Base-by-base conservation (phyloP, 352 stramenopile genomes). In the Globisporangium polare region DNA sequence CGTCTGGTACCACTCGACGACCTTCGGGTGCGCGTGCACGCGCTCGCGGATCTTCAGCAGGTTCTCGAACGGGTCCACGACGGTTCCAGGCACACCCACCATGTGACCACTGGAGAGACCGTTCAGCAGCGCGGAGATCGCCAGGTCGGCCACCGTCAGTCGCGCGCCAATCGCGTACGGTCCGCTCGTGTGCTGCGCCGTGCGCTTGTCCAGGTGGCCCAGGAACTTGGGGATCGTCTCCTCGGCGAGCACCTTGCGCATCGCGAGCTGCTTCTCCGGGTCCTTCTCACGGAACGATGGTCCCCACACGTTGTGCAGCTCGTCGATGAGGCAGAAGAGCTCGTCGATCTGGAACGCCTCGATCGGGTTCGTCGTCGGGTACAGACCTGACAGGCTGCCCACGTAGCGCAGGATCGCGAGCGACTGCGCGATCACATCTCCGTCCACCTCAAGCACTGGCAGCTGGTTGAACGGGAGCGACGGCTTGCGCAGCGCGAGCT, bases 371-470 rank as follows among this genome's bases (percentile, higher is more conserved):
- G 12, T 10, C 33, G 33, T 41, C 33, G 33, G 33, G 8, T 41
- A 41, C 9, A 41, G 33, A 41, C 33, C 33, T 10, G 33, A 41
- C 8, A 88, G 58, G 0, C 62, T 86, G 8, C 86, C 83, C 9
- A 71, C 79, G 41, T 86, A 90, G 29, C 83, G 75, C 9, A 90
- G 60, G 37, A 92, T 80, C 1, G 77, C 71, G 31, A 70, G 58
- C 5, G 58, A 58, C 58, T 61, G 54, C 54, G 54, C 39, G 7
- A 61, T 52, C 39, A 61, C 27, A 2, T 69, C 59, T 10, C 65
- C 67, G 47, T 76, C 66, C 5, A 76, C 39, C 7, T 71, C 45
- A 20, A 83, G 58, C 37, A 73, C 64, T 1, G 74, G 74, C 37
- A 83, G 20, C 43, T 83, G 72, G 31, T 65, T 62, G 52, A 76